Evolutionary conservation across 2,329 filamentous ascomycete species (phyloP), one percentile per base, ranked within the genome.

Genomic region (Magnaporthales sp.): DNA sequence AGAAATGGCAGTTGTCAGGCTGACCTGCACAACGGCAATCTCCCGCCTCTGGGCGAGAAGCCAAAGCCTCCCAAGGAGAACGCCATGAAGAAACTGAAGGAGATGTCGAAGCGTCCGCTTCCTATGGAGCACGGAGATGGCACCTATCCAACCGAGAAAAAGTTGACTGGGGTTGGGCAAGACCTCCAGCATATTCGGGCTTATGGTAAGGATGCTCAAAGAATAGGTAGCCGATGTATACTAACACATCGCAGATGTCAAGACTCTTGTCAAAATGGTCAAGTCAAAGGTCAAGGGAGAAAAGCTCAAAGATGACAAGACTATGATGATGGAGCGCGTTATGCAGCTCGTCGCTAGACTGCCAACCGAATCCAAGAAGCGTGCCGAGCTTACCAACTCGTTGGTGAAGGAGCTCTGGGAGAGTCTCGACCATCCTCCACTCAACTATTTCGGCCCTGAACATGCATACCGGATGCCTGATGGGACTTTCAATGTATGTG

Each of bases 341-440:
- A 91, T 92, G 68, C 85, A 89, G 79, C 80, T 92, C 19, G 89
- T 91, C 5, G 83, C 88, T 13, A 84, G 83, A 32, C 79, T 92
- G 38, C 89, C 88, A 0, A 77, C 83, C 64, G 80, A 83, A 66
- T 92, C 89, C 1, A 84, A 84, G 71, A 81, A 84, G 29, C 82
- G 89, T 10, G 79, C 83, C 58, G 78, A 87, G 65, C 79, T 93
- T 63, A 92, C 90, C 9, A 87, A 89, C 71, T 76, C 78, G 62
- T 90, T 93, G 71, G 81, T 93, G 64, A 83, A 86, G 65, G 81
- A 88, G 75, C 81, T 93, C 0, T 93, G 90, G 90, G 81, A 87
- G 71, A 86, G 85, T 0, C 79, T 93, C 9, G 88, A 90, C 22
- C 91, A 93, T 70, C 91, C 91, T 0, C 89, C 91, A 0, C 78